Base-by-base conservation (phyloP, 495 filamentous ascomycete species). In the Oidiodendron maius region DNA sequence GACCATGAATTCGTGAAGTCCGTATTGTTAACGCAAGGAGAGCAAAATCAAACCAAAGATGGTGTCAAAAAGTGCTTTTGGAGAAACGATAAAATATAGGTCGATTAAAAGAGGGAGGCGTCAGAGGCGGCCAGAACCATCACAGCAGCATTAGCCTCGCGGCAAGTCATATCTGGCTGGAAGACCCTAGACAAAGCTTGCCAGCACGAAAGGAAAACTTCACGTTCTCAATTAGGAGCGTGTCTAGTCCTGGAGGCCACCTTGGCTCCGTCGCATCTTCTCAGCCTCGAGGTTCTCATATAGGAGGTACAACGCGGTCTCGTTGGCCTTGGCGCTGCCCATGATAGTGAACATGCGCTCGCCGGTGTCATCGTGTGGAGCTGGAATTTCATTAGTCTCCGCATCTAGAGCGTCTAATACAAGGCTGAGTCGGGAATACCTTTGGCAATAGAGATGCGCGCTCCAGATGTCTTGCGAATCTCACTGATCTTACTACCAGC, bases 281-380 rank as follows among this genome's bases (percentile, higher is more conserved):
- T 98, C 93, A 15, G 89, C 93, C 69, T 98, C 93, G 25, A 98
- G 81, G 68, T 98, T 97, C 76, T 98, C 93, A 70, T 98, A 98
- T 41, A 98, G 78, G 28, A 97, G 80, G 65, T 91, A 97, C 8
- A 98, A 76, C 13, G 93, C 93, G 55, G 89, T 90, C 71, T 98
- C 93, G 60, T 97, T 97, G 52, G 86, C 86, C 66, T 78, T 78
- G 20, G 84, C 81, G 48, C 87, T 94, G 50, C 93, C 93, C 78
- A 94, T 96, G 63, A 98, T 96, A 53, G 93, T 97, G 72, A 97
- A 98, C 93, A 98, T 97, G 60, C 93, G 82, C 77, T 98, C 93
- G 44, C 93, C 93, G 39, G 89, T 91, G 47, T 97, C 94, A 56
- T 97, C 93, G 58, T 98, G 93, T 25, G 94, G 89, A 18, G 89